Evolutionary conservation across 2,329 filamentous ascomycete genomes (phyloP).

Genomic region (Cladosporium sp.): DNA sequence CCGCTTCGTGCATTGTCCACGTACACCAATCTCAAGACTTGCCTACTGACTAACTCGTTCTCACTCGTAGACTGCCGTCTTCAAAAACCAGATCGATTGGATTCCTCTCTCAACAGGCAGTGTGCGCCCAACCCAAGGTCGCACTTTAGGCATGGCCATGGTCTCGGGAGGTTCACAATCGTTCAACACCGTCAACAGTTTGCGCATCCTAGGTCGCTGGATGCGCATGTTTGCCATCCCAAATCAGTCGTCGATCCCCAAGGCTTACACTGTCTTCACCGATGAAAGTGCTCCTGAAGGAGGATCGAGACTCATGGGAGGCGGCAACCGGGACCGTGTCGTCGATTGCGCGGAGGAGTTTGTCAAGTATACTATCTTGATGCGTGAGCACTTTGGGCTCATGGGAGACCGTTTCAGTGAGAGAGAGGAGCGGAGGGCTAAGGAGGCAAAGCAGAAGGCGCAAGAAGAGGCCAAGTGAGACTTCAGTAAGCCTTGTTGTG

Average conservation of each 20-base stretch:
- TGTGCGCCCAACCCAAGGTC: slow-evolving; percentile 65
- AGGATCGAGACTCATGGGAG: slow-evolving; percentile 29
- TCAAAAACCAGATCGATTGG: slow-evolving; percentile 73
- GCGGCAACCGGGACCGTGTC: slow-evolving; percentile 30
- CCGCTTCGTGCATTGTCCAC: too few species aligned
- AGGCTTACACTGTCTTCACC: slow-evolving; percentile 61
- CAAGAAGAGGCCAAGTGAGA: not conserved
- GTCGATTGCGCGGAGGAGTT: slow-evolving; percentile 63
- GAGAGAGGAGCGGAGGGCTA: slow-evolving; percentile 34
- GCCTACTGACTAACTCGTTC: not conserved
- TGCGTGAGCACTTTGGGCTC: slow-evolving; percentile 61
- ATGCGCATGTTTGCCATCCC: slow-evolving; percentile 51
- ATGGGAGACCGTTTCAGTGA: slow-evolving; percentile 66
- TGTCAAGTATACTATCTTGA: slow-evolving; percentile 67
- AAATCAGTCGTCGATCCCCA: slow-evolving; percentile 65
- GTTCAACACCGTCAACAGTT: slow-evolving; percentile 66
- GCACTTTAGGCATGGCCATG: slow-evolving; percentile 62
- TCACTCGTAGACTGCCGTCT: slow-evolving; percentile 56
- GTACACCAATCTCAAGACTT: not conserved
- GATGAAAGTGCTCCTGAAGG: slow-evolving; percentile 26
- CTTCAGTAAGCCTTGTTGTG: not conserved
- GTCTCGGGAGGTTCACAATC: slow-evolving; percentile 65
- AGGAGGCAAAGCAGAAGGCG: slow-evolving; percentile 8
- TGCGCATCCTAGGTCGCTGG: slow-evolving; percentile 67
- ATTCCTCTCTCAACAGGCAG: slow-evolving; percentile 63